Percentiles rank a stretch among this genome's conserved stretches.
phyloP scores from a whole-genome alignment of 2,329 filamentous ascomycete species.

The Penicillium janthinellum region DNA sequence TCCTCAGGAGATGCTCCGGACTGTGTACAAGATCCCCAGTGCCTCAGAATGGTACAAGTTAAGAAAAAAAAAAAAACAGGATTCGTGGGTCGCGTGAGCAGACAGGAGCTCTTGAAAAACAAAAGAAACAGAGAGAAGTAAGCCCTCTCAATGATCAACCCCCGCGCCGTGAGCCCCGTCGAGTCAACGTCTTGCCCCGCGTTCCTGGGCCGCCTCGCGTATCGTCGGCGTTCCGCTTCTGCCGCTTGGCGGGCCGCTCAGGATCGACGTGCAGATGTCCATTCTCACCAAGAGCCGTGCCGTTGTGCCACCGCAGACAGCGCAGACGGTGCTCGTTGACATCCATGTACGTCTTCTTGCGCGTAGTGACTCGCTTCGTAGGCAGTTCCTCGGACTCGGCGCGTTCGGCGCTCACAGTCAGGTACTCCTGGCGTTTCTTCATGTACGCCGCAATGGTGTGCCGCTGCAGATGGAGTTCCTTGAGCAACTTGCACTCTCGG shows the following conservation, averaged over 20 bases:
- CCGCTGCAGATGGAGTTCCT: slow-evolving; percentile 77
- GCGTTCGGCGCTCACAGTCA: slow-evolving; percentile 57
- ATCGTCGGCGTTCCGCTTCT: slow-evolving; percentile 48
- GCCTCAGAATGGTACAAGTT: slow-evolving; percentile 6
- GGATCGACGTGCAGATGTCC: slow-evolving; percentile 64
- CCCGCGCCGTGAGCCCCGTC: slow-evolving; percentile 50
- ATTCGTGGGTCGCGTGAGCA: slow-evolving; percentile 22
- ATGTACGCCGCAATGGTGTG: slow-evolving; percentile 78
- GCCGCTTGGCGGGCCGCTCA: slow-evolving; percentile 53
- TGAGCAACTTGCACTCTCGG: slow-evolving; percentile 83
- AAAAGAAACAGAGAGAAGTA: neutral
- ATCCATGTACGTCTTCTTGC: slow-evolving; percentile 62
- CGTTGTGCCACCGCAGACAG: slow-evolving; percentile 68
- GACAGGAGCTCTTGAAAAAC: neutral
- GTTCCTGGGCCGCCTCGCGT: slow-evolving; percentile 43
- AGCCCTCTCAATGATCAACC: slow-evolving; percentile 1
- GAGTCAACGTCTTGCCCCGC: slow-evolving; percentile 52
- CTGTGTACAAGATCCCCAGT: slow-evolving; percentile 17
- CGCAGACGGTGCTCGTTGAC: slow-evolving; percentile 54
- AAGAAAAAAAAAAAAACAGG: neutral
- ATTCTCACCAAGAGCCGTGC: slow-evolving; percentile 58
- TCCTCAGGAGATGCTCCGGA: slow-evolving; percentile 7
- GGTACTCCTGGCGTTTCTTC: slow-evolving; percentile 74
- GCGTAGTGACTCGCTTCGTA: slow-evolving; percentile 61
- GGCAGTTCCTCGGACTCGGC: slow-evolving; percentile 50